Conservation (phyloP, 768 basidiomycete genomes). For the Termitomyces sp. region DNA sequence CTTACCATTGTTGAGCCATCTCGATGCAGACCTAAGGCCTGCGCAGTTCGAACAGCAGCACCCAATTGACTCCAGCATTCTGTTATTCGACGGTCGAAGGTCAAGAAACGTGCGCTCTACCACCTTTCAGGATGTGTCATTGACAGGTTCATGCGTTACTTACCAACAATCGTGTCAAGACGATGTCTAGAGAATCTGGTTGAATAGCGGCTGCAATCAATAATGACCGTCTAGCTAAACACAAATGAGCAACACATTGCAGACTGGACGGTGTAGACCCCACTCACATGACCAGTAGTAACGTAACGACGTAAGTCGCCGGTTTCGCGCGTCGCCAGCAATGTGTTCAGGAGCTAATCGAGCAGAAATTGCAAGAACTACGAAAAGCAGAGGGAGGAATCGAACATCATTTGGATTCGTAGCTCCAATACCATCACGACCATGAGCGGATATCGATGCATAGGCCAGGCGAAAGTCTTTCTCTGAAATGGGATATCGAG, state of each 20-base stretch:
- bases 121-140: slow-evolving; percentile 34
- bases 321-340: slow-evolving; percentile 71
- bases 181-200: slow-evolving; percentile 87
- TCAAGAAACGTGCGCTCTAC: slow-evolving; percentile 55
- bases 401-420: slow-evolving; percentile 75
- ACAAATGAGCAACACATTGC: neutral
- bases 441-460: slow-evolving; percentile 56
- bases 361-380: slow-evolving; percentile 85
- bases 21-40: slow-evolving; percentile 89
- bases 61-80: slow-evolving; percentile 97
- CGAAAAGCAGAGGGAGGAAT: slow-evolving; percentile 89
- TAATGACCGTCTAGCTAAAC: slow-evolving; percentile 76
- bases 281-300: slow-evolving; percentile 95
- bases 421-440: slow-evolving; percentile 54
- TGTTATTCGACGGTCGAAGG: slow-evolving; percentile 81
- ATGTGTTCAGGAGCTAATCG: slow-evolving; percentile 83
- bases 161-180: slow-evolving; percentile 87
- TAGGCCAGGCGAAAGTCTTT: slow-evolving; percentile 75
- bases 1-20: slow-evolving; percentile 82
- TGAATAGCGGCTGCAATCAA: slow-evolving; percentile 92
- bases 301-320: slow-evolving; percentile 77
- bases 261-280: neutral
- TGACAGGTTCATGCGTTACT: slow-evolving; percentile 35
- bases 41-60: slow-evolving; percentile 88
- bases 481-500: slow-evolving; percentile 88